A percentile compares a stretch with the other conserved stretches of the same genome.
These are phyloP conservation scores for Platanus orientalis DNA, from an alignment of 164 flowering plant species.

Conservation along the genomic window DNA sequence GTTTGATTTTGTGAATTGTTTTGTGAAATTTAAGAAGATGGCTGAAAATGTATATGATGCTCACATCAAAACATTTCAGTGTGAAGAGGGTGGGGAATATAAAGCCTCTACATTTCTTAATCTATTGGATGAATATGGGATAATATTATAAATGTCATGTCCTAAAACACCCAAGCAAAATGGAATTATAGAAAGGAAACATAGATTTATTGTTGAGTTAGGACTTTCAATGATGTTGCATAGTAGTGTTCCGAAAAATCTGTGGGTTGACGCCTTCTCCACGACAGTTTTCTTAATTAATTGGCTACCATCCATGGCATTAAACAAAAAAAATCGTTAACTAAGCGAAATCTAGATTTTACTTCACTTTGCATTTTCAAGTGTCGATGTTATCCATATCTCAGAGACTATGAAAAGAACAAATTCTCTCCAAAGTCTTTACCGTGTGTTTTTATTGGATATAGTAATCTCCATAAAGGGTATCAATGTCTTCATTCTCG, in stretches of 20 bases:
- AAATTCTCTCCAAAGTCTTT: too few species aligned
- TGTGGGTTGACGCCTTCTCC: neutral
- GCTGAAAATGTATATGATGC: too few species aligned
- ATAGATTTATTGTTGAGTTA: neutral
- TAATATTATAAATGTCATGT: too few species aligned
- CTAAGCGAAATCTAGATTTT: neutral
- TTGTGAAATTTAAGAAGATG: too few species aligned
- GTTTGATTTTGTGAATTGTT: too few species aligned
- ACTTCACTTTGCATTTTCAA: slow-evolving; percentile 2
- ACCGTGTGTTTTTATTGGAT: slow-evolving; percentile 7
- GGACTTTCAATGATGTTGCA: neutral
- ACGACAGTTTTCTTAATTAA: neutral
- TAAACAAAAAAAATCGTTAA: neutral
- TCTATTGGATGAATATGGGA: too few species aligned
- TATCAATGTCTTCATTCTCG: slow-evolving; percentile 10
- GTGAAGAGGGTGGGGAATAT: too few species aligned
- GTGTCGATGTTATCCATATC: slow-evolving; percentile 5
- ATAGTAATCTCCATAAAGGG: slow-evolving; percentile 4
- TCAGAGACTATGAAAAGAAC: neutral
- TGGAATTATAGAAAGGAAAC: neutral
- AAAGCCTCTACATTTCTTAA: too few species aligned
- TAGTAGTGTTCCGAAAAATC: neutral
- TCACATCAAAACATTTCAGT: too few species aligned
- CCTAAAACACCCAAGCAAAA: neutral
- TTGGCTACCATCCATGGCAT: neutral